Conservation (phyloP, 352 stramenopile genomes). For the Peronospora farinosa region DNA sequence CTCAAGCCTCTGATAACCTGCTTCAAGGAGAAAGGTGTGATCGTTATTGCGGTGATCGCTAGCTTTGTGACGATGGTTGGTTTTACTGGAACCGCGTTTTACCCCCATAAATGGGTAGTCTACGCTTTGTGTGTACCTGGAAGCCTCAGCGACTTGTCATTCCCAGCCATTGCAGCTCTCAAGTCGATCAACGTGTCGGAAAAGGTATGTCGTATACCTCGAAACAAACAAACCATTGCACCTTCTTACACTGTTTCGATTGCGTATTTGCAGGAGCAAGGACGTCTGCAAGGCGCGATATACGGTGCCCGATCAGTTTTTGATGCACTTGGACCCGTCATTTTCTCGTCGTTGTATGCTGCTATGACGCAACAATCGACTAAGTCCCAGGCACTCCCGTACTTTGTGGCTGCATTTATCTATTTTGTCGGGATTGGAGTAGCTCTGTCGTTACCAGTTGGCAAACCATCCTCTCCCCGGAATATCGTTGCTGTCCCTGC, state of each 20-base stretch:
- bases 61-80: slow-evolving; percentile 38
- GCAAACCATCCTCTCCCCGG: slow-evolving; percentile 6
- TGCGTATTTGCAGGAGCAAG: slow-evolving; percentile 47
- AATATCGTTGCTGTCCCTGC: slow-evolving; percentile 13
- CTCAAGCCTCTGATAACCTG: slow-evolving; percentile 55
- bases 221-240: background rate
- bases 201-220: slow-evolving; percentile 19
- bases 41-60: slow-evolving; percentile 50
- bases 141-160: slow-evolving; percentile 52
- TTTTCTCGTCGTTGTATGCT: slow-evolving; percentile 59
- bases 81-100: slow-evolving; percentile 44
- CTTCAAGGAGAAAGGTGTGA: slow-evolving; percentile 65
- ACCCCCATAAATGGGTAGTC: slow-evolving; percentile 58
- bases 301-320: slow-evolving; percentile 65
- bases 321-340: slow-evolving; percentile 49
- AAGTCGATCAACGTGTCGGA: slow-evolving; percentile 43
- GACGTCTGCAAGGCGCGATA: slow-evolving; percentile 66
- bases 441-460: slow-evolving; percentile 34
- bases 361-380: slow-evolving; percentile 38
- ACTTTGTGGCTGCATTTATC: slow-evolving; percentile 42
- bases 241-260: background rate
- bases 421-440: slow-evolving; percentile 46
- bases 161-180: slow-evolving; percentile 41
- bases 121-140: slow-evolving; percentile 37
- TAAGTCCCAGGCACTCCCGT: slow-evolving; percentile 51